These are phyloP conservation scores for Leptographium lundbergii DNA, from an alignment of 2,329 filamentous ascomycete genomes.

Conservation along the genomic window DNA sequence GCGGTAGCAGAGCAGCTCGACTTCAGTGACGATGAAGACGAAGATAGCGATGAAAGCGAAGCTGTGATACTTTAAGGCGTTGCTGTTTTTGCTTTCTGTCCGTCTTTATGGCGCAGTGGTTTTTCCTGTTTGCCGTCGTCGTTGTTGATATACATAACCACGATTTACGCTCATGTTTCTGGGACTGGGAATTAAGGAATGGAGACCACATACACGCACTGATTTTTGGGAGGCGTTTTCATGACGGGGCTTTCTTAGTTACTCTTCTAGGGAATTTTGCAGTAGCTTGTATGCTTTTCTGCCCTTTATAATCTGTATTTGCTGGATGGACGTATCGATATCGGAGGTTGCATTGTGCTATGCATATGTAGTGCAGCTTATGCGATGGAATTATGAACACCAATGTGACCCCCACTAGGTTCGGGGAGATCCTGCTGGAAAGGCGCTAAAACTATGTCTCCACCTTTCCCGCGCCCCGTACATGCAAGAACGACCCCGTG, in stretches of 20 bases:
- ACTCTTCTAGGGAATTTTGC: too few species aligned
- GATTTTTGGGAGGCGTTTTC: background rate
- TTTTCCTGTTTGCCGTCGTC: too few species aligned
- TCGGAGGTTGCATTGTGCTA: too few species aligned
- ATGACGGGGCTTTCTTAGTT: background rate
- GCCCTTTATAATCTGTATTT: too few species aligned
- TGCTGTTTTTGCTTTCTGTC: background rate
- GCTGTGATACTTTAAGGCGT: slow-evolving; percentile 33
- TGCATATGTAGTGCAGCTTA: background rate
- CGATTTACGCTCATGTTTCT: background rate
- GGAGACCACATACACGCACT: background rate
- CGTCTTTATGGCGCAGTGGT: too few species aligned
- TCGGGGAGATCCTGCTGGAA: background rate
- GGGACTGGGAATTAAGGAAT: background rate
- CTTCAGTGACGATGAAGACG: slow-evolving; percentile 45
- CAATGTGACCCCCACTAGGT: background rate
- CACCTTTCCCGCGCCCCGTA: background rate
- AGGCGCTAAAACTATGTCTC: background rate
- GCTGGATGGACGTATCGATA: too few species aligned
- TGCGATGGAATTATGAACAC: background rate
- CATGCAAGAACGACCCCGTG: background rate
- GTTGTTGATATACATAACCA: background rate
- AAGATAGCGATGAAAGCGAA: slow-evolving; percentile 35
- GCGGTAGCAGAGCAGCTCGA: slow-evolving; percentile 41
- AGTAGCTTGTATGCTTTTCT: too few species aligned